phyloP scores from a whole-genome alignment of 164 flowering plant species.

The Aristolochia fimbriata region DNA sequence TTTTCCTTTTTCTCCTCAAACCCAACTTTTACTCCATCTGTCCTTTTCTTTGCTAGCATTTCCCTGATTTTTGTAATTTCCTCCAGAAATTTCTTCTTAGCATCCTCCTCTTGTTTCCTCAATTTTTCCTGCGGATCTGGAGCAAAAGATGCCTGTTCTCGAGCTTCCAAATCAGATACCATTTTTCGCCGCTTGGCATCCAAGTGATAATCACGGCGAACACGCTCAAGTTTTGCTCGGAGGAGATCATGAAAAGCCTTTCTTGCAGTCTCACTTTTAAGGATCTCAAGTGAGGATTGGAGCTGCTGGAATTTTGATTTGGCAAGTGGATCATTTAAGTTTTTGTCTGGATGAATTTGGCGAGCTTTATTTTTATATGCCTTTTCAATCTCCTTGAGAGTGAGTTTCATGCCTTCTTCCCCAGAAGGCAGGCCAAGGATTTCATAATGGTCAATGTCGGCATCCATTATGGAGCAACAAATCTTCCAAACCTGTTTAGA shows the following conservation, averaged over 20 bases:
- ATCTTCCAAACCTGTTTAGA: no score
- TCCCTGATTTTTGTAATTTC: slow-evolving; percentile 64
- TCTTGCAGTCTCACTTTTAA: slow-evolving; percentile 62
- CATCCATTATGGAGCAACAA: slow-evolving; percentile 1
- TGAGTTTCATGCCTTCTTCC: slow-evolving; percentile 65
- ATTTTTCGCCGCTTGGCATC: slow-evolving; percentile 53
- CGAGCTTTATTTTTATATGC: slow-evolving; percentile 68
- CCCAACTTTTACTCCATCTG: slow-evolving; percentile 9
- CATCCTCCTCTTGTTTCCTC: slow-evolving; percentile 51
- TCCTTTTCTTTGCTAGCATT: slow-evolving; percentile 35
- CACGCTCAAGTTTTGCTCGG: slow-evolving; percentile 37
- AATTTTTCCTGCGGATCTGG: slow-evolving; percentile 27
- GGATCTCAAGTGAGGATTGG: slow-evolving; percentile 57
- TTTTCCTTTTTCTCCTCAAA: slow-evolving; percentile 8
- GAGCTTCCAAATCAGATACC: slow-evolving; percentile 68
- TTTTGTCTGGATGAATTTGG: slow-evolving; percentile 75
- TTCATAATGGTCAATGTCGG: slow-evolving; percentile 55
- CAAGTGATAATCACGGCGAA: slow-evolving; percentile 27
- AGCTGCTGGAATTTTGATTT: slow-evolving; percentile 50
- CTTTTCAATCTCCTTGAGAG: slow-evolving; percentile 52
- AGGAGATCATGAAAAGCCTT: slow-evolving; percentile 67
- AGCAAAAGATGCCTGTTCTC: slow-evolving; percentile 54
- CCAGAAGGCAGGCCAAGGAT: slow-evolving; percentile 79
- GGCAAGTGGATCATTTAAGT: slow-evolving; percentile 68
- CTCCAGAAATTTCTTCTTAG: slow-evolving; percentile 45